Evolutionary conservation across 2,329 filamentous ascomycete genomes (phyloP), one percentile per base, ranked within the genome.

Genomic region (Hymenoscyphus fraxineus): DNA sequence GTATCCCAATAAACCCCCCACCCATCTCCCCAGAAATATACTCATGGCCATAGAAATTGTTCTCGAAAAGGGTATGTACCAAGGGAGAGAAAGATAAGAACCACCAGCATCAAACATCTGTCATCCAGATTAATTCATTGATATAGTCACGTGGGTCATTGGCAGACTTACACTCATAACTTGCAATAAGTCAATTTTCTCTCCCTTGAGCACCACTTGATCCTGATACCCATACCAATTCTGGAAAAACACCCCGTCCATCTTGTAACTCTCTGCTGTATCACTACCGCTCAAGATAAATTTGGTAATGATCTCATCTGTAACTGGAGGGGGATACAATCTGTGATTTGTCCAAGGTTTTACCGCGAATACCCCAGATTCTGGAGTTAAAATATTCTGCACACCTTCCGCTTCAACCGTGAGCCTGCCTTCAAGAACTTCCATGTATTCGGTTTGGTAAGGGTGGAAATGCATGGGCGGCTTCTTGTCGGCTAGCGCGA

Each of bases 211-310:
- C 5, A 62, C 13, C 12, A 62, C 32, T 19, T 58, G 16, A 16
- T 62, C 54, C 13, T 62, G 60, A 35, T 62, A 62, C 9, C 73
- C 75, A 65, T 78, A 78, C 76, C 76, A 78, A 64, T 77, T 77
- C 67, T 76, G 69, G 58, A 77, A 77, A 62, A 77, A 78, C 10
- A 75, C 61, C 16, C 67, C 68, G 57, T 78, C 76, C 0, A 77
- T 67, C 61, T 73, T 69, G 58, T 71, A 77, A 39, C 70, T 67
- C 56, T 70, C 67, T 19, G 67, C 70, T 3, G 69, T 67, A 54
- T 73, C 71, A 6, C 68, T 67, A 2, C 70, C 73, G 57, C 67
- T 72, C n/a, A 76, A 62, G 13, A 65, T 59, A 60, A 56, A 58
- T 12, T 69, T 66, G 13, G 67, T 70, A 61, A 70, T 69, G 13